Base-by-base conservation (phyloP, 139 green algal species). In the Auxenochlorella protothecoides region DNA sequence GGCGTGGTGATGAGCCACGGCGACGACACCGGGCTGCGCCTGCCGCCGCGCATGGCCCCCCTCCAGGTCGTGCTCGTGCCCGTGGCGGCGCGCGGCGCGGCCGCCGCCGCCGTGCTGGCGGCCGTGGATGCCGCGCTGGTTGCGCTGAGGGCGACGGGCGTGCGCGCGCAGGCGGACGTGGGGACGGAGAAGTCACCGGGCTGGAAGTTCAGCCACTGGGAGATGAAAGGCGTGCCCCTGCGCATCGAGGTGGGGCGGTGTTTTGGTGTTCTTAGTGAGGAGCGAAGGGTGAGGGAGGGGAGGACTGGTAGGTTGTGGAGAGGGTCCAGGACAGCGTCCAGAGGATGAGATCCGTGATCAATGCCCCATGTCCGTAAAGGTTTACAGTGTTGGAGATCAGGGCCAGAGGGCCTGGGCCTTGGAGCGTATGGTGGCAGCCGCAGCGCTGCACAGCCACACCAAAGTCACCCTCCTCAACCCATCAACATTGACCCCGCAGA, bases 1-100 rank as follows among this genome's bases (percentile, higher is more conserved):
- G 95, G 92, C 64, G 79, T 99, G 78, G 98, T 99, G 85, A 99
- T 98, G 95, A 89, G 87, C 2, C 95, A 99, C 78, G 95, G 95
- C 2, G 95, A 99, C 80, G 92, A 99, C 80, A 84, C 85, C 60
- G 95, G 95, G 5, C 84, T 99, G 55, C 74, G 85, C 3, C 83
- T 99, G 70, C 95, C 95, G 53, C 94, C 95, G 0, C 75, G 76
- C 15, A 68, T 99, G 8, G 93, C 95, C 53, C 95, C 94, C 9
- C 79, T 92, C 9, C 94, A 99, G 88, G 91, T 93, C 57, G 88
- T 97, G 27, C 89, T 99, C 27, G 85, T 98, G 8, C 93, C 94
- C 44, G 97, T 99, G 60, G 63, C 89, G 14, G 92, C 93, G 77
- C 97, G 97, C 84, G 88, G 89, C 10, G 74, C 82, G 11, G 88